phyloP scores from a whole-genome alignment of 495 filamentous ascomycete genomes.

The Aspergillus hancockii region DNA sequence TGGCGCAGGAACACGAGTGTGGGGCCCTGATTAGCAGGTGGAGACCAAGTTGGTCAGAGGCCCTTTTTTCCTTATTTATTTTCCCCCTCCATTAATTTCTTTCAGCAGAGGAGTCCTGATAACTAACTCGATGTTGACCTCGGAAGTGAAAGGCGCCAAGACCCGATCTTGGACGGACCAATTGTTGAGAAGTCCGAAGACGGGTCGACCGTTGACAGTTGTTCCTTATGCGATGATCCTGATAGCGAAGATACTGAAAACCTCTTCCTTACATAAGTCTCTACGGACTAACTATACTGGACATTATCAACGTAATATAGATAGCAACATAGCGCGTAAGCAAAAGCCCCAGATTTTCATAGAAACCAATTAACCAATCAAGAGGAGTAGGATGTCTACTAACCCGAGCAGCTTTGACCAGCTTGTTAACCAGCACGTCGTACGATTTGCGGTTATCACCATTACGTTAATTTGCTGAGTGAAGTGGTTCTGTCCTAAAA shows the following conservation, averaged over 20 bases:
- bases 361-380: not conserved
- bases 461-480: not conserved
- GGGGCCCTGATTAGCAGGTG: constrained; percentile 2
- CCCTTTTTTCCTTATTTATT: not conserved
- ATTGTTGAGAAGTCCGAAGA: not conserved
- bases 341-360: not conserved
- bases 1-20: constrained; percentile 11
- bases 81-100: not conserved
- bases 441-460: not conserved
- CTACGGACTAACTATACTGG: not conserved
- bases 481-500: not conserved
- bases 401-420: no score
- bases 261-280: not conserved
- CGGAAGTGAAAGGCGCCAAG: not conserved
- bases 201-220: not conserved
- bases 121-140: not conserved
- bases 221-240: constrained; percentile 1
- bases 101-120: not conserved
- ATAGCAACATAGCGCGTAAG: not conserved
- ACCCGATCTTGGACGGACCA: not conserved
- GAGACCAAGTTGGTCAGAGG: not conserved
- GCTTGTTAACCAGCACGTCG: not conserved
- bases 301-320: not conserved
- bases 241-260: not conserved
- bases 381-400: not conserved